phyloP scores from a whole-genome alignment of 306 rosid genomes.

The Rubus idaeus region DNA sequence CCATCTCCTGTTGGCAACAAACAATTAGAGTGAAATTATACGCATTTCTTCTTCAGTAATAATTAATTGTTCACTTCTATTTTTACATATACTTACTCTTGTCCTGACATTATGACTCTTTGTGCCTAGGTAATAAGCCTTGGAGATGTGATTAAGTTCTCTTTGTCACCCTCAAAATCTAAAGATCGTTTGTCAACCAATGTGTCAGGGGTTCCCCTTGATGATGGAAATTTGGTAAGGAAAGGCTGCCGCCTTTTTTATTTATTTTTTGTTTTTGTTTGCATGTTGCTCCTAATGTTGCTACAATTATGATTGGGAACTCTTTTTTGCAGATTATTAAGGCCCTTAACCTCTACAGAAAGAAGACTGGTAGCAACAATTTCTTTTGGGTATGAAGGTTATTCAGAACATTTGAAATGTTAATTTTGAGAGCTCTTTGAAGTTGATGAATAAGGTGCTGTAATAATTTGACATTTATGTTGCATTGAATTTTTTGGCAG shows the following conservation, averaged over 20 bases:
- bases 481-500: conserved; percentile 43
- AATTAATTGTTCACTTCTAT: neutral
- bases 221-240: conserved; percentile 65
- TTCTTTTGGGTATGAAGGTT: conserved; percentile 80
- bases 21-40: no score
- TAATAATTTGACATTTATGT: neutral
- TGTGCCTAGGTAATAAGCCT: conserved; percentile 80
- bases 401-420: neutral
- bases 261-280: no score
- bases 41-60: no score
- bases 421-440: neutral
- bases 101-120: neutral
- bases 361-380: conserved; percentile 74
- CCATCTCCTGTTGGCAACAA: no score
- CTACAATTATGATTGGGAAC: no score
- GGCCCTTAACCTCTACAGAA: conserved; percentile 94
- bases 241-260: no score
- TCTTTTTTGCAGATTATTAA: conserved; percentile 47
- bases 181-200: conserved; percentile 80
- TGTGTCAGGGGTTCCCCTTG: conserved; percentile 91
- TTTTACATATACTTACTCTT: no score
- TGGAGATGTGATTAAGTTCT: conserved; percentile 86
- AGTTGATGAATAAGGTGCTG: neutral
- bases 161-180: conserved; percentile 75
- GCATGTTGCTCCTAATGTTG: no score